Evolutionary conservation across 2,329 filamentous ascomycete genomes (phyloP).

Genomic region (Botrytis elliptica): DNA sequence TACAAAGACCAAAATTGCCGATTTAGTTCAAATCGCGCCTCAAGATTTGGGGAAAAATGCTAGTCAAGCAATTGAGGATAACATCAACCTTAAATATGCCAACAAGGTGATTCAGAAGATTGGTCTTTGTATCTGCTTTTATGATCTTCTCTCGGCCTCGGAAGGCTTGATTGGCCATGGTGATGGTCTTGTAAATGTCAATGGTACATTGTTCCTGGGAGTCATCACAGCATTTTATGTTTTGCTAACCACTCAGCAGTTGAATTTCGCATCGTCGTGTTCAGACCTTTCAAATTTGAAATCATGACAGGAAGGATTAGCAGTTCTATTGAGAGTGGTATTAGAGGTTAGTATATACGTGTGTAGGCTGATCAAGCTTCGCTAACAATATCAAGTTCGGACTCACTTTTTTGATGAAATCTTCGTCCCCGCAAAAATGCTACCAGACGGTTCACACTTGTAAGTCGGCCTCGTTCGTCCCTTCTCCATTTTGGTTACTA

Average conservation of each 20-base stretch:
- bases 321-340: constrained; percentile 67
- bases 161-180: constrained; percentile 94
- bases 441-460: constrained; percentile 77
- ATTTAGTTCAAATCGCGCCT: constrained; percentile 89
- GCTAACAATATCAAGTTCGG: constrained; percentile 52
- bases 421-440: constrained; percentile 69
- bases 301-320: constrained; percentile 84
- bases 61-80: constrained; percentile 85
- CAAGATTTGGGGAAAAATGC: constrained; percentile 84
- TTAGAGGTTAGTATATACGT: constrained; percentile 55
- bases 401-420: constrained; percentile 96
- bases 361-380: background rate
- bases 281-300: constrained; percentile 93
- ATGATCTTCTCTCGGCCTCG: constrained; percentile 83
- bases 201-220: constrained; percentile 56
- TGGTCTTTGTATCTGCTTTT: constrained; percentile 89
- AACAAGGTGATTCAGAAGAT: constrained; percentile 95
- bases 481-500: constrained; percentile 17
- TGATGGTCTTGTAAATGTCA: constrained; percentile 88
- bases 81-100: constrained; percentile 94
- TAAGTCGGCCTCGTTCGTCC: constrained; percentile 47
- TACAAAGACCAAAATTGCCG: constrained; percentile 83
- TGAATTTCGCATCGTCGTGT: constrained; percentile 90
- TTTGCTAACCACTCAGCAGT: constrained; percentile 51
- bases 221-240: background rate